Conservation (phyloP, 2,329 filamentous ascomycete species). For the Nemania serpens region DNA sequence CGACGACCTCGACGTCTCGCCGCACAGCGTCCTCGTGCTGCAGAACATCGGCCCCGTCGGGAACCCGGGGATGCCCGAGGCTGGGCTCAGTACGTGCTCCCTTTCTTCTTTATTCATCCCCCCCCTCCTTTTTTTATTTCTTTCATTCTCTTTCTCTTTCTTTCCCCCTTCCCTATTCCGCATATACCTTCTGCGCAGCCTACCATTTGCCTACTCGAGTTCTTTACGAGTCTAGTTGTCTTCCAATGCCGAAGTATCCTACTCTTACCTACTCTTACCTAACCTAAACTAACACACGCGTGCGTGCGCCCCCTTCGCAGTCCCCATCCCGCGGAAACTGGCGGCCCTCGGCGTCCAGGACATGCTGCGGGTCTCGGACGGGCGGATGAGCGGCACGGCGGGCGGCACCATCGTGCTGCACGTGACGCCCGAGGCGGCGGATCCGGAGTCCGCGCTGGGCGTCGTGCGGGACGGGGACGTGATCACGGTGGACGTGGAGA, state of each 20-base stretch:
- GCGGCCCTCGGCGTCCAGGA: constrained; percentile 77
- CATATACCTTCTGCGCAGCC: no score
- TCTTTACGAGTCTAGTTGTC: no score
- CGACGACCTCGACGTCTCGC: constrained; percentile 63
- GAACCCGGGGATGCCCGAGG: constrained; percentile 92
- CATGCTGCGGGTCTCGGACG: constrained; percentile 84
- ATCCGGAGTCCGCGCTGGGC: constrained; percentile 76
- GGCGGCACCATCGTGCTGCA: constrained; percentile 92
- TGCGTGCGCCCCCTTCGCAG: background rate
- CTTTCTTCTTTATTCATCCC: background rate
- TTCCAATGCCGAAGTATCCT: no score
- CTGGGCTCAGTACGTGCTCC: constrained; percentile 50
- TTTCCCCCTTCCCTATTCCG: no score
- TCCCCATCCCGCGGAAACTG: constrained; percentile 73
- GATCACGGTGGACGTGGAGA: constrained; percentile 77
- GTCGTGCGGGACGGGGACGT: constrained; percentile 76
- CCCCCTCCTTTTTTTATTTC: background rate
- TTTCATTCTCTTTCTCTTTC: no score
- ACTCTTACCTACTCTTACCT: no score
- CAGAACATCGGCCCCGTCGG: constrained; percentile 89
- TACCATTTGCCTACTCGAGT: no score
- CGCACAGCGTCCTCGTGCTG: constrained; percentile 72
- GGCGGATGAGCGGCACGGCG: constrained; percentile 82
- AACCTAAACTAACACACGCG: background rate
- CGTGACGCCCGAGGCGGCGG: constrained; percentile 81